Evolutionary conservation across 2,329 filamentous ascomycete genomes (phyloP), one percentile per base, ranked within the genome.

Genomic region (Magnaporthales sp.): DNA sequence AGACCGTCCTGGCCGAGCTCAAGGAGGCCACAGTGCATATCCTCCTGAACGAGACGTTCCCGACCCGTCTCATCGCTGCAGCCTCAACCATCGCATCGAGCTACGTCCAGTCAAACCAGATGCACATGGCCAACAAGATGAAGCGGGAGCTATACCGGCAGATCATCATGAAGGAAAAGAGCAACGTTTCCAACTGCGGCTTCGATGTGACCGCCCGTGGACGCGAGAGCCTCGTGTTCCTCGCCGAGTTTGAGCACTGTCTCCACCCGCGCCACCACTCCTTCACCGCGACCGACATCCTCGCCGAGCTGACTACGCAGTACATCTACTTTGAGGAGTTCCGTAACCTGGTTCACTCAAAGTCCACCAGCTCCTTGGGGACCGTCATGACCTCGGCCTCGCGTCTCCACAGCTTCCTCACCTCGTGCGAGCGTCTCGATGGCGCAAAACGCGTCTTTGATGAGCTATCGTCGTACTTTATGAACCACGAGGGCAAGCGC

Each of bases 271-370:
- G 56, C 26, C 56, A 60, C 26, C 56, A 60, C 56, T 60, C 56
- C 24, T 60, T 60, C 26, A 60, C 56, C 56, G 56, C 56, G 9
- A 60, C 56, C 56, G 56, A 60, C 13, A 60, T 60, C 27, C 56
- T 60, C 56, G 56, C 56, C 11, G 56, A 60, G 24, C 15, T 60
- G 56, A 60, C 56, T 26, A 60, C 56, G 11, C 56, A 60, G 56
- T 60, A 60, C 26, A 60, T 60, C 10, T 60, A 60, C 56, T 60
- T 60, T 60, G 56, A 60, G 2, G 56, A 60, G 56, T 60, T 60
- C 56, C 56, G 56, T 26, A 19, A 26, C 26, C 56, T 60, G 56
- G 5, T 27, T 1, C 22, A 51, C 6, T 51, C 38, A 11, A 51
- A 30, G 56, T 27, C 56, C 24, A n/a, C 22, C 56, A 29, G 56